phyloP scores from a whole-genome alignment of 2,329 filamentous ascomycete species.

The Colletotrichum godetiae region DNA sequence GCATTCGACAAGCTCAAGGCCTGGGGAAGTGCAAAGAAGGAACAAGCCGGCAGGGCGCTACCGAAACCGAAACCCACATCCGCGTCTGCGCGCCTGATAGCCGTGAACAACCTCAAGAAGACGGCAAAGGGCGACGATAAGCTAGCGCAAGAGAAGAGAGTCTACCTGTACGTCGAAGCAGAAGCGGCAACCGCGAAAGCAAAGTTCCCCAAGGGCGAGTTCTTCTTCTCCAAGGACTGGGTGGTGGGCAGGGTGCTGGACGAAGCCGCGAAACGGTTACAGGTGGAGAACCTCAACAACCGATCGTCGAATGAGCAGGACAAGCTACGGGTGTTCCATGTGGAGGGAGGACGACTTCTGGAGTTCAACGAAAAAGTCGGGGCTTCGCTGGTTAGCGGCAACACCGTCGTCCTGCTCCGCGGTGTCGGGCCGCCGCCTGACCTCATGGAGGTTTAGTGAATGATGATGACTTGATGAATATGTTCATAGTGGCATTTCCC shows the following conservation, averaged over 20 bases:
- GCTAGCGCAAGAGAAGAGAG: conserved; percentile 81
- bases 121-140: conserved; percentile 91
- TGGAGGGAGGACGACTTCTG: conserved; percentile 87
- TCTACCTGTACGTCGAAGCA: conserved; percentile 92
- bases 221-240: conserved; percentile 87
- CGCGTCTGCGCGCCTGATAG: conserved; percentile 73
- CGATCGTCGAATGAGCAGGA: conserved; percentile 80
- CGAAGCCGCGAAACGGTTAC: conserved; percentile 78
- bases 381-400: conserved; percentile 77
- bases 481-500: conserved; percentile 24
- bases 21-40: conserved; percentile 83
- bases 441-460: conserved; percentile 65
- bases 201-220: conserved; percentile 84
- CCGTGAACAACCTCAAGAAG: conserved; percentile 83
- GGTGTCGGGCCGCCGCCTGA: conserved; percentile 86
- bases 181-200: conserved; percentile 86
- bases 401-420: conserved; percentile 88
- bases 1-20: conserved; percentile 82
- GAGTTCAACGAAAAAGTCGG: conserved; percentile 92
- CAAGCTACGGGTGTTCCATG: conserved; percentile 88
- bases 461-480: conserved; percentile 26
- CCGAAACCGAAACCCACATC: conserved; percentile 73
- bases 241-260: conserved; percentile 88
- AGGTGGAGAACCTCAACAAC: conserved; percentile 88
- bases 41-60: conserved; percentile 67